phyloP scores from a whole-genome alignment of 2,329 filamentous ascomycete species.

The Ustulina deusta region DNA sequence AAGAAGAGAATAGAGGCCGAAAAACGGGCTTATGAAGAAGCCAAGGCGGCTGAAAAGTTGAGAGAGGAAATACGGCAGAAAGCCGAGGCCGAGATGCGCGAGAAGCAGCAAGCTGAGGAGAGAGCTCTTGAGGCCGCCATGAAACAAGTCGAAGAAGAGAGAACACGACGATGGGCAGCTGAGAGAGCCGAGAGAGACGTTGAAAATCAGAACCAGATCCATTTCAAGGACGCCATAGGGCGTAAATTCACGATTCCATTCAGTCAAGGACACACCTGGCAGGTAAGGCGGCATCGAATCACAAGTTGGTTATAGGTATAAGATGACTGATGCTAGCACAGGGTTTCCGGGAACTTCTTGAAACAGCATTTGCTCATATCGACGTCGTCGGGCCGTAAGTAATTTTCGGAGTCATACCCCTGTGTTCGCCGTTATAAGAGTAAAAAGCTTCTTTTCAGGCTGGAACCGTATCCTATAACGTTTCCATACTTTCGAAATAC shows the following conservation, averaged over 20 bases:
- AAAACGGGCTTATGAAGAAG: slow-evolving; percentile 25
- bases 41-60: slow-evolving; percentile 12
- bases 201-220: slow-evolving; percentile 30
- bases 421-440: too few relatives aligned
- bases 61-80: slow-evolving; percentile 21
- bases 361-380: slow-evolving; percentile 82
- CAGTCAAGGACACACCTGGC: slow-evolving; percentile 26
- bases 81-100: slow-evolving; percentile 21
- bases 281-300: slow-evolving; percentile 20
- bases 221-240: slow-evolving; percentile 36
- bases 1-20: slow-evolving; percentile 22
- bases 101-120: slow-evolving; percentile 23
- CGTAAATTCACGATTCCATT: slow-evolving; percentile 36
- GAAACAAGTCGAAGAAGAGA: slow-evolving; percentile 27
- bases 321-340: slow-evolving; percentile 51
- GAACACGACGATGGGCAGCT: slow-evolving; percentile 27
- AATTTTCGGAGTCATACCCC: not conserved
- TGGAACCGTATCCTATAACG: not conserved
- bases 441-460: not conserved
- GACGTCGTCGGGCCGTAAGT: slow-evolving; percentile 71
- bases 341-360: slow-evolving; percentile 86
- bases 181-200: slow-evolving; percentile 31
- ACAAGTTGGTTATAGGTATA: not conserved
- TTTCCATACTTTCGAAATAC: not conserved
- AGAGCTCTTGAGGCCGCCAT: slow-evolving; percentile 9